These are phyloP conservation scores for Lotus japonicus DNA, from an alignment of 306 rosid genomes.

Conservation along the genomic window DNA sequence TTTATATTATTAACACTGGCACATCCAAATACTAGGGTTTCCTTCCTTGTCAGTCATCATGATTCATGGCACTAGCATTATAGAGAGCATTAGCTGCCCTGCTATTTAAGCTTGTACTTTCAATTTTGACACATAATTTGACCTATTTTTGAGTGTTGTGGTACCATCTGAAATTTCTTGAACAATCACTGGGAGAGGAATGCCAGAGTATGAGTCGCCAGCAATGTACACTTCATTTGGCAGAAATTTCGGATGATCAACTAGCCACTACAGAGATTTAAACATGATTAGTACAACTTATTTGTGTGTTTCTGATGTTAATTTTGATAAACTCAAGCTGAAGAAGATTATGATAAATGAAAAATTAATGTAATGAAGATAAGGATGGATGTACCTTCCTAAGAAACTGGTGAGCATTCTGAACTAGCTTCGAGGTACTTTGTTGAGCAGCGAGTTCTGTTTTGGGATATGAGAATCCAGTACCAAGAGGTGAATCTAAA, in stretches of 20 bases:
- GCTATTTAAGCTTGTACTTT: neutral
- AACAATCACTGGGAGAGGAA: conserved; percentile 37
- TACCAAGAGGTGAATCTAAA: neutral
- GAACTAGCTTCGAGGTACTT: neutral
- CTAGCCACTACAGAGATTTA: conserved; percentile 42
- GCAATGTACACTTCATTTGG: conserved; percentile 41
- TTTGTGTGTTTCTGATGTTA: neutral
- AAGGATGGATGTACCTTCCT: neutral
- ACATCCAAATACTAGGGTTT: neutral
- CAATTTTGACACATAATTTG: neutral
- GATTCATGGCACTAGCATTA: neutral
- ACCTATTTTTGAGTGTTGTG: neutral
- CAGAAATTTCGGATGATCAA: conserved; percentile 7
- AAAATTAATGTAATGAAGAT: neutral
- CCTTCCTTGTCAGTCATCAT: neutral
- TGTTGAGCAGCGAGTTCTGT: neutral
- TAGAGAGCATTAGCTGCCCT: neutral
- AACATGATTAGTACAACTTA: neutral
- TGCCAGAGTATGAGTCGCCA: conserved; percentile 61
- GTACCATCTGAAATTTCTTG: conserved; percentile 44
- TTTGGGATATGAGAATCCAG: conserved; percentile 6
- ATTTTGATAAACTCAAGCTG: neutral
- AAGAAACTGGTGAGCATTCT: conserved; percentile 2
- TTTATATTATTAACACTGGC: neutral
- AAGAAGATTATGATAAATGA: too few relatives aligned